A percentile compares a stretch with the other conserved stretches of the same genome.
Conservation (phyloP, 176 grass and related monocot genomes). For the Eremochloa ophiuroides region DNA sequence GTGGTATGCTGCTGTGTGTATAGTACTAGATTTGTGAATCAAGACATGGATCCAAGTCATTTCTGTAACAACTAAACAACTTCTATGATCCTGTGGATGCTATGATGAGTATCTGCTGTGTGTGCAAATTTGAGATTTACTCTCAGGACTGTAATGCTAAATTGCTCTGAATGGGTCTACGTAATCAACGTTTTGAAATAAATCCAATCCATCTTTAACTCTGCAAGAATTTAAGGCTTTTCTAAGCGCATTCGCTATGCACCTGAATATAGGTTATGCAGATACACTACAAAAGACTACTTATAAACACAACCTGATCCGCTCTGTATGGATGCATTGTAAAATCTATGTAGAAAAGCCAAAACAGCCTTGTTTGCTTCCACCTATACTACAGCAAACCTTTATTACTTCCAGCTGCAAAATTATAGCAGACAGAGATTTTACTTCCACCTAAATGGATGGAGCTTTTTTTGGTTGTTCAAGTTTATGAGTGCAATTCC, state of each 20-base stretch:
- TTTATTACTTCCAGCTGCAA: too few species aligned
- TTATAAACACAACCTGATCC: too few species aligned
- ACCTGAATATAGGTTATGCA: background rate
- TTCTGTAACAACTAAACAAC: background rate
- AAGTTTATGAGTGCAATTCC: background rate
- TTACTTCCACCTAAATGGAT: too few species aligned
- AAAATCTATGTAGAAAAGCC: too few species aligned
- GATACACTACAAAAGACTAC: too few species aligned
- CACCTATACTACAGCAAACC: too few species aligned
- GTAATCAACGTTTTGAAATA: background rate
- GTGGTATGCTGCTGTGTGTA: conserved; percentile 1
- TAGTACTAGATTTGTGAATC: conserved; percentile 23
- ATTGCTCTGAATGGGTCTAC: background rate
- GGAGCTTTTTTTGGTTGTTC: too few species aligned
- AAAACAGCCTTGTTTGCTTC: too few species aligned
- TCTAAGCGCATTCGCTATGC: too few species aligned
- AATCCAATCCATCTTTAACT: background rate
- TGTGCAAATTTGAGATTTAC: background rate
- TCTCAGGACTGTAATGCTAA: too few species aligned
- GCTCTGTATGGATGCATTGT: too few species aligned
- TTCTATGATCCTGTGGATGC: conserved; percentile 7
- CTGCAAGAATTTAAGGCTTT: background rate
- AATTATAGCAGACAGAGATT: too few species aligned
- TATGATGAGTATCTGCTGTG: background rate
- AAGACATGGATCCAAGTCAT: background rate